A percentile compares a stretch with the other conserved stretches of the same genome.
Conservation (phyloP, 495 filamentous ascomycete species). For the Haplographium delicatum region DNA sequence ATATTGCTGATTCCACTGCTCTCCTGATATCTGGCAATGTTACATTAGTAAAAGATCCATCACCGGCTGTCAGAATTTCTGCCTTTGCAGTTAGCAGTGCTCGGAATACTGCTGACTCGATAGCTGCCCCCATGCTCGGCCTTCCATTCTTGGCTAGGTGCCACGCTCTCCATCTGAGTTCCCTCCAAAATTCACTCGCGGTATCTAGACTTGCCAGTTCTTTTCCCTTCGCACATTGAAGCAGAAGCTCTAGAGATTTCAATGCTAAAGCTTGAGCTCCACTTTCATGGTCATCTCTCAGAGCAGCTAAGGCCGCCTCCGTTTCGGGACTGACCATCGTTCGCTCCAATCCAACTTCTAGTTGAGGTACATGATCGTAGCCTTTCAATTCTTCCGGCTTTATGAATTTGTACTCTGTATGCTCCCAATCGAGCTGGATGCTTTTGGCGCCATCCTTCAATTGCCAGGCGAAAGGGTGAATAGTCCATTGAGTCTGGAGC, state of each 20-base stretch:
- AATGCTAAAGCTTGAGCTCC: conserved; percentile 52
- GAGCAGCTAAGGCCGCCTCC: conserved; percentile 35
- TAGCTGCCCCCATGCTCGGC: conserved; percentile 59
- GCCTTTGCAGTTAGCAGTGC: conserved; percentile 33
- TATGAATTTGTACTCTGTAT: conserved; percentile 52
- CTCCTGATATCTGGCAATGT: not conserved
- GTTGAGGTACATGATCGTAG: conserved; percentile 48
- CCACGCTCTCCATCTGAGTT: conserved; percentile 53
- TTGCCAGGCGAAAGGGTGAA: conserved; percentile 57
- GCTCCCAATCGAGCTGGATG: conserved; percentile 60
- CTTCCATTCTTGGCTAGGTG: conserved; percentile 59
- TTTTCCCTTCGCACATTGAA: conserved; percentile 32
- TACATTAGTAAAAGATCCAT: not conserved
- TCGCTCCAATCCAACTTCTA: conserved; percentile 49
- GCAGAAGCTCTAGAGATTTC: conserved; percentile 42
- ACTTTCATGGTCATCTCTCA: conserved; percentile 49
- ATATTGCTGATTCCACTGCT: not conserved
- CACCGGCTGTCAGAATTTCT: conserved; percentile 25
- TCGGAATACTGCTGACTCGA: conserved; percentile 43
- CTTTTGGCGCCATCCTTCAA: conserved; percentile 34
- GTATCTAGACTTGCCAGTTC: conserved; percentile 21
- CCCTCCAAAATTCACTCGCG: conserved; percentile 46
- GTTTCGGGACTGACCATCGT: conserved; percentile 50
- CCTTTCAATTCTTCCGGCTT: conserved; percentile 38
- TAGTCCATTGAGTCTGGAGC: conserved; percentile 53